A percentile compares a stretch with the other conserved stretches of the same genome.
phyloP scores from a whole-genome alignment of 352 stramenopile species.

The Pythium biforme region DNA sequence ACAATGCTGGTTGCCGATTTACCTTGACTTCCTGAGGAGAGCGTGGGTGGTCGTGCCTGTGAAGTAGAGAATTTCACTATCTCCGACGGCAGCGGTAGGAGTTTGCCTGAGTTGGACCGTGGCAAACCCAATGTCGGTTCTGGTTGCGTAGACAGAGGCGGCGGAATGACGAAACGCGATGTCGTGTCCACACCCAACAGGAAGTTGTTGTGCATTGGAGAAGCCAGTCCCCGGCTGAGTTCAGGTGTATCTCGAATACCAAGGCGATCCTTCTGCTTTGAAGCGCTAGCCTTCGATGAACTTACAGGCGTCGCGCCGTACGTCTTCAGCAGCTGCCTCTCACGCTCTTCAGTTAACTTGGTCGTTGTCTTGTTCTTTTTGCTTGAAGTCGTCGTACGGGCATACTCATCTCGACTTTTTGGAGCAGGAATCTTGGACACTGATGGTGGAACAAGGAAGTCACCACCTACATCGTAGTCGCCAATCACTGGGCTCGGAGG shows the following conservation, averaged over 20 bases:
- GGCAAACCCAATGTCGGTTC: neutral
- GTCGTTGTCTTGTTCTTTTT: slow-evolving; percentile 19
- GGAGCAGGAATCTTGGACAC: slow-evolving; percentile 39
- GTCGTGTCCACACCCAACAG: slow-evolving; percentile 16
- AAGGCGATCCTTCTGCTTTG: slow-evolving; percentile 20
- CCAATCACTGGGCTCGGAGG: slow-evolving; percentile 30
- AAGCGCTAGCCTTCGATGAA: neutral
- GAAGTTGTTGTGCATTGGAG: slow-evolving; percentile 26
- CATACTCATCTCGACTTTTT: slow-evolving; percentile 42
- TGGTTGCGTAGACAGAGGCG: slow-evolving; percentile 40
- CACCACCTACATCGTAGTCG: neutral
- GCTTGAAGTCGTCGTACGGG: slow-evolving; percentile 14
- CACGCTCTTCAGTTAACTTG: slow-evolving; percentile 45
- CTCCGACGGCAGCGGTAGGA: slow-evolving; percentile 18
- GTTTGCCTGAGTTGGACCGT: slow-evolving; percentile 17
- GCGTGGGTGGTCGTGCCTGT: neutral
- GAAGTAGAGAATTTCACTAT: slow-evolving; percentile 25
- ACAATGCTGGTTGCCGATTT: slow-evolving; percentile 16
- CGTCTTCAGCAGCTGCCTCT: slow-evolving; percentile 47
- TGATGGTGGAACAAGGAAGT: slow-evolving; percentile 16
- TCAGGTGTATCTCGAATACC: slow-evolving; percentile 14
- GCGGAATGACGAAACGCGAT: slow-evolving; percentile 49
- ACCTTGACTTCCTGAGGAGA: neutral
- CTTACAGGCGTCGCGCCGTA: slow-evolving; percentile 37
- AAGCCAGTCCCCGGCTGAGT: neutral